Base-by-base conservation (phyloP, 805 yeast species). In the Middelhovenomyces tepae region DNA sequence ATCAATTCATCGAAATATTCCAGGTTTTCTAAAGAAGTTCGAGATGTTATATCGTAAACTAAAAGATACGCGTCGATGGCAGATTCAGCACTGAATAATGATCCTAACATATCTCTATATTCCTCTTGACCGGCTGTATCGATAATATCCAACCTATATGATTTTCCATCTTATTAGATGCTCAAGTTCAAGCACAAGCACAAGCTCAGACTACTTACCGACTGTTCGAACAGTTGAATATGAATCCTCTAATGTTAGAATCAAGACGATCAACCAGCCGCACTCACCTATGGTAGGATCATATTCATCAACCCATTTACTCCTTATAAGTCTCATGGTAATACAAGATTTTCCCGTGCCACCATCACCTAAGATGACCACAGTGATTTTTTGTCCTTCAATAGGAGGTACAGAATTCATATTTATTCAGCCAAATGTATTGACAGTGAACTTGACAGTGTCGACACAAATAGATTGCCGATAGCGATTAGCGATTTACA, bases 111-210 rank as follows among this genome's bases (percentile, higher is more conserved):
- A 31, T 81, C 79, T 30, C 79, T 68, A 54, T 79, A 79, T 52
- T 78, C 86, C 52, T 79, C 89, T 59, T 78, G 85, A 19, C 82
- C 81, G 5, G 86, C 87, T 11, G 87, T 79, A 51, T 79, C 89
- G 47, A 79, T 64, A 30, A 79, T 72, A 50, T 78, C 82, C 31
- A 71, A 45, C 7, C 67, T 58, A 24, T 67, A 69, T 18, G 59
- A 62, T 34, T 65, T 67, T n/a, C 68, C 71, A 45, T 75, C 75
- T 17, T 18, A 75, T 63, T 21, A 32, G 36, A 7, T 7, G 16
- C 7, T n/a, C 9, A 7, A 14, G 7, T 7, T 7, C 11, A 8
- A 16, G 7, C 7, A 7, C 11, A 14, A 7, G 10, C 28, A 25
- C n/a, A 14, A 7, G 11, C 11, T 7, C 14, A 7, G 11, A 8